Base-by-base conservation (phyloP, 1,139 yeast species). In the Candida buenavistaensis region DNA sequence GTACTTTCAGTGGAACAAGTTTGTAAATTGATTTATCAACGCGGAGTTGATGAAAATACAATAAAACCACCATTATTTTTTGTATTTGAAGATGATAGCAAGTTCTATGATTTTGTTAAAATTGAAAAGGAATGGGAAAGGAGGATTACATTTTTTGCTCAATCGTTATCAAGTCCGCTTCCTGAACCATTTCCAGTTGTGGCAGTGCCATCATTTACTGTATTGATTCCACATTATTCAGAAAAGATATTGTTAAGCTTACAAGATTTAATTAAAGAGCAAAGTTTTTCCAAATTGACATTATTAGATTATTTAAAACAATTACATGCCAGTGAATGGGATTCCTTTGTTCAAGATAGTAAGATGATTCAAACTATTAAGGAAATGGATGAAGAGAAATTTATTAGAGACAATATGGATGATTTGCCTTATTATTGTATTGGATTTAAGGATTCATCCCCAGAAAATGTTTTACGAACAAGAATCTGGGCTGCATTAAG, bases 81-180 rank as follows among this genome's bases (percentile, higher is more conserved):
- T 54, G 68, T 82, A 4, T 78, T 77, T n/a, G 89, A 82, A 50
- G 95, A 82, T 57, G 95, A 84, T 49, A 55, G 49, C 40, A 59
- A 52, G 28, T 48, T 53, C 39, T 52, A 58, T 21, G 71, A 72
- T 14, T 68, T 69, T 38, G 75, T 78, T 48, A 76, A 64, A 43
- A 41, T 41, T 17, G 80, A 80, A 30, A 75, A 83, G 5, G 96
- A 86, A 52, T 94, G 95, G 0, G 83, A 84, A 50, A 63, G 96
- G 47, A 67, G 96, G 35, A 76, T 88, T 2, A 81, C 94, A 0
- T 88, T 84, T 50, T 88, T 88, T 69, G 96, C 96, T 0, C 96
- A 87, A 52, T 85, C 95, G 0, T 57, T 88, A 31, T 78, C 95
- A 0, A 81, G 89, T 0, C 82, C 92, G 0, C 70, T 88, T 29